Percentiles rank a stretch among this genome's conserved stretches.
Conservation (phyloP, 1,284 basidiomycete species). For the Cryptococcus maquisensis region DNA sequence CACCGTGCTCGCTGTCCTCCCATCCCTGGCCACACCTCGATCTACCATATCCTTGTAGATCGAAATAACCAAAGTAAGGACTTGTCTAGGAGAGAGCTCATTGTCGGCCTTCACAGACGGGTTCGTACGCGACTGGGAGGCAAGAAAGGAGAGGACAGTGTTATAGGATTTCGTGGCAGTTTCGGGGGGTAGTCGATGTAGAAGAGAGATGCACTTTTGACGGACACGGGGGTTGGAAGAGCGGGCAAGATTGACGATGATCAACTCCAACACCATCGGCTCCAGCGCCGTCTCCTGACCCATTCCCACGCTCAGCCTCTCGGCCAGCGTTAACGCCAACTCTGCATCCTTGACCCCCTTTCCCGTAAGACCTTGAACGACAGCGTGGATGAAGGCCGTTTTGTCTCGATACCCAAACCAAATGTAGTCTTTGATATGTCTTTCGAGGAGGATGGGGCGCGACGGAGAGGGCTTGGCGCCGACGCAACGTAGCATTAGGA, state of each 20-base stretch:
- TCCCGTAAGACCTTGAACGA: constrained; percentile 21
- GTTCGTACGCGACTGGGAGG: not conserved
- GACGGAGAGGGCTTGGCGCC: constrained; percentile 17
- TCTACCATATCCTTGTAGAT: constrained; percentile 26
- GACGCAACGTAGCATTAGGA: constrained; percentile 27
- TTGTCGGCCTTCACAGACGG: not conserved
- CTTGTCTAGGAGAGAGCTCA: constrained; percentile 9
- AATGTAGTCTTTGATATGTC: constrained; percentile 39
- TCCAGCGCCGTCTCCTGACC: not conserved
- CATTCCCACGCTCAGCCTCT: constrained; percentile 9
- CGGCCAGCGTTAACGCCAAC: constrained; percentile 24
- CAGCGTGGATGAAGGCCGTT: constrained; percentile 18
- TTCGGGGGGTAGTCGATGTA: constrained; percentile 1
- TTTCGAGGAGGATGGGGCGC: constrained; percentile 33
- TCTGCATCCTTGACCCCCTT: constrained; percentile 20
- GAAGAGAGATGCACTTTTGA: constrained; percentile 6
- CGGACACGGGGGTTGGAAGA: constrained; percentile 14
- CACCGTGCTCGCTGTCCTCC: constrained; percentile 18
- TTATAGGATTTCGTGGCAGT: constrained; percentile 10
- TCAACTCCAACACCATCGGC: constrained; percentile 6
- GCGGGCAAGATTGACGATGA: constrained; percentile 17
- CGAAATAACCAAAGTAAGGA: constrained; percentile 7
- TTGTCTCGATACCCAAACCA: constrained; percentile 14
- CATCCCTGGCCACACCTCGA: constrained; percentile 10
- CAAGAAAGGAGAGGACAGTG: constrained; percentile 17